phyloP scores from a whole-genome alignment of 306 rosid species.

The Vigna unguiculata region DNA sequence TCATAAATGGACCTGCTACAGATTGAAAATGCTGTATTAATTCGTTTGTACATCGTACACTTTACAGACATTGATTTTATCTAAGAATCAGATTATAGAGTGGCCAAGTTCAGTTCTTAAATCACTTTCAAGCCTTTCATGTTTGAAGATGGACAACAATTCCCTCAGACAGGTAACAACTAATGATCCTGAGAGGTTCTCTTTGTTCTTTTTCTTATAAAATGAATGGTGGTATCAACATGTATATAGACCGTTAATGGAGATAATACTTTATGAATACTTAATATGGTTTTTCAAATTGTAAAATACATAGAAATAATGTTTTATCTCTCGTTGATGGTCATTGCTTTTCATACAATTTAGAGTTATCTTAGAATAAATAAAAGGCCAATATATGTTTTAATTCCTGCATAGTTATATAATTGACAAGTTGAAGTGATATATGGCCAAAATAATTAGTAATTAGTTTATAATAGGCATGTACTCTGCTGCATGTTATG shows the following conservation, averaged over 20 bases:
- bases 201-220: conserved; percentile 24
- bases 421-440: conserved; percentile 5
- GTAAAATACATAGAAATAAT: conserved; percentile 30
- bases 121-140: conserved; percentile 66
- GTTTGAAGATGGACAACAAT: conserved; percentile 91
- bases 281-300: conserved; percentile 27
- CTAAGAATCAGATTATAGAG: conserved; percentile 83
- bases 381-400: conserved; percentile 1
- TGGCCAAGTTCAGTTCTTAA: conserved; percentile 86
- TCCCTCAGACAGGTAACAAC: conserved; percentile 73
- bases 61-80: conserved; percentile 78
- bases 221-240: conserved; percentile 37
- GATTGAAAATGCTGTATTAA: conserved; percentile 42
- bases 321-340: not conserved
- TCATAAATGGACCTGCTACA: conserved; percentile 33
- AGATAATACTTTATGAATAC: not conserved
- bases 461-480: not conserved
- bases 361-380: conserved; percentile 33
- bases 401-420: conserved; percentile 21
- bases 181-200: conserved; percentile 34
- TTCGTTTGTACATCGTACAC: conserved; percentile 42
- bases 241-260: conserved; percentile 24
- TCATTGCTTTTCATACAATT: conserved; percentile 19
- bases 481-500: conserved; percentile 24
- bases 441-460: not conserved